These are phyloP conservation scores for Lagenaria siceraria DNA, from an alignment of 306 rosid species.

Conservation along the genomic window DNA sequence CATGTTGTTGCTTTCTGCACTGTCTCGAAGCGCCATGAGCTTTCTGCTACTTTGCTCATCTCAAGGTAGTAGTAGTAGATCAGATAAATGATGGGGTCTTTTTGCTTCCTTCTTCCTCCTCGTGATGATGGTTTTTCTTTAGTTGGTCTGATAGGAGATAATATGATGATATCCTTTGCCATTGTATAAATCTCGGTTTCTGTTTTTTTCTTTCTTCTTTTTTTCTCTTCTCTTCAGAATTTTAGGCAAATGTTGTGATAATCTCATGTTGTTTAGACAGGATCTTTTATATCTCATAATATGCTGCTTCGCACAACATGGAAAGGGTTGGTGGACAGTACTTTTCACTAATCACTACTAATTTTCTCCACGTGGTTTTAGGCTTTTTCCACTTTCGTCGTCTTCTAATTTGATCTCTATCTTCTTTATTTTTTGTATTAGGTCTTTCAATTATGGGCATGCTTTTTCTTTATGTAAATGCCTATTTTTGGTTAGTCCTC, in stretches of 20 bases:
- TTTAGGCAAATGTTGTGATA: slow-evolving; percentile 5
- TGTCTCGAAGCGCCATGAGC: neutral
- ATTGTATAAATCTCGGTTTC: neutral
- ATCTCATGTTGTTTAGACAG: slow-evolving; percentile 4
- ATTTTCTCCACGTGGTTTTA: neutral
- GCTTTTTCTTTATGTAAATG: slow-evolving; percentile 3
- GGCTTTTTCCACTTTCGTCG: neutral
- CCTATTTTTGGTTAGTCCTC: neutral
- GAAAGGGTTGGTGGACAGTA: slow-evolving; percentile 6
- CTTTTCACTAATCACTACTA: slow-evolving; percentile 8
- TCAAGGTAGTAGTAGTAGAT: neutral
- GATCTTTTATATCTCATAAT: slow-evolving; percentile 5
- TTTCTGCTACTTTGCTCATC: neutral
- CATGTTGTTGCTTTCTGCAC: slow-evolving; percentile 8
- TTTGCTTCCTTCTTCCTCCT: slow-evolving; percentile 2
- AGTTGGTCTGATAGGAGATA: slow-evolving; percentile 6
- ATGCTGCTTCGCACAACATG: slow-evolving; percentile 6
- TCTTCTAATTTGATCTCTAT: neutral
- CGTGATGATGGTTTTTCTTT: neutral
- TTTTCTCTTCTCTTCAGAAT: neutral
- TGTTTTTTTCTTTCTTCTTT: neutral
- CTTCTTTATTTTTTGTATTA: neutral
- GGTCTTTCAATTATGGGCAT: neutral
- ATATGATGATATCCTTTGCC: slow-evolving; percentile 4
- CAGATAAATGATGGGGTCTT: neutral